Base-by-base conservation (phyloP, 805 yeast species). In the Spathaspora boniae region DNA sequence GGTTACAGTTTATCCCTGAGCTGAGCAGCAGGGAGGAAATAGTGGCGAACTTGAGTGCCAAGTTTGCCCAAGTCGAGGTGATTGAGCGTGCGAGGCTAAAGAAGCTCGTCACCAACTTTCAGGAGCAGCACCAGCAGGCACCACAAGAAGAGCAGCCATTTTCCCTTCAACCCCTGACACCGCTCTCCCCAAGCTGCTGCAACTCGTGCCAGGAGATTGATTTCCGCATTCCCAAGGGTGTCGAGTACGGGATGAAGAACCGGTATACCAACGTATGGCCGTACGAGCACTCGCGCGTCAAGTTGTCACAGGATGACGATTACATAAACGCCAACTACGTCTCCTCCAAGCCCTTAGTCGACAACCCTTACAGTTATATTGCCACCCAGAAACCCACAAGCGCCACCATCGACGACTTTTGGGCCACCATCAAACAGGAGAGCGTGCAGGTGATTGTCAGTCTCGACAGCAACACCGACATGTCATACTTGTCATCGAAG, bases 181-280 rank as follows among this genome's bases (percentile, higher is more conserved):
- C 51, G 5, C 55, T 72, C 2, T 72, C 74, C 5, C 55, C 56
- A 38, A 56, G 65, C 2, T 55, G 65, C 31, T 69, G 74, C 37
- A 68, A 70, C 3, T 53, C 56, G 22, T 68, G 74, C 48, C 72
- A 68, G 40, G 50, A 53, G 4, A 66, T 59, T 31, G 48, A 48
- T 16, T 68, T 65, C 38, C 54, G 56, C 32, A 50, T 68, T 12
- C 73, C 74, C 1, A 48, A 55, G 35, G 75, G 75, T 0, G 58
- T 69, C 7, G 75, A 69, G 40, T 60, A 54, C 37, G 74, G 74
- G 6, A 58, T 54, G 39, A 69, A 69, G 43, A 69, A 69, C 41
- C 47, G 75, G 31, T 69, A 69, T 50, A 62, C 66, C 25, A 68
- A 69, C 36, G 59, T 69, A 7, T 69, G 72, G 72, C 75, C 75